Evolutionary conservation across 768 basidiomycete genomes (phyloP), one percentile per base, ranked within the genome.

Genomic region (Lentinula sp.): DNA sequence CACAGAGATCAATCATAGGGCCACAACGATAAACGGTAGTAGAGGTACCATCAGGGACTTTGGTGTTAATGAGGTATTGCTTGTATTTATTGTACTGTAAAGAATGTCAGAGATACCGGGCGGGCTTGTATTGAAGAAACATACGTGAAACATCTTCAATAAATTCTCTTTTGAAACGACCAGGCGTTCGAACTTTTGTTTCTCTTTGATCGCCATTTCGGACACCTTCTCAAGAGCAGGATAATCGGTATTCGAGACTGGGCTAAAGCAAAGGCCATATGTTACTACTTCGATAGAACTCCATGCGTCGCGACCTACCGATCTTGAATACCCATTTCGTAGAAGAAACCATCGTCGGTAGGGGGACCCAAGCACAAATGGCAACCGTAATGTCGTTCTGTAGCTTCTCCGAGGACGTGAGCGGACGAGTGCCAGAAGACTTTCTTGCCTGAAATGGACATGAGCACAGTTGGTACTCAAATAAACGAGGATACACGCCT

Each of bases 361-460:
- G 97, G 97, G 15, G 97, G 97, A 3, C 97, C 97, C 63, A 97
- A 86, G 69, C 95, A 97, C 13, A 99, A 81, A 78, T 97, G 95
- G 72, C 95, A 97, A 43, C 95, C 96, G 71, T 98, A 96, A 72
- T 97, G 94, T 57, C 91, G 84, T 75, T 99, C 97, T 45, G 94
- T 86, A 59, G 96, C 91, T 75, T 99, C 97, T 49, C 97, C 97
- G 16, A 99, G 83, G 60, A 98, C 94, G 74, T 98, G 97, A 0
- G 97, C 97, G 28, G 95, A 98, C 16, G 97, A 98, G 73, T 98
- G 97, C 97, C 97, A 99, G 80, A 98, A 99, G 7, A 99, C 97
- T 67, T 88, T 90, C 74, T 98, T 95, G 62, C 96, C 95, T 87
- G 73, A 57, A 52, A 55, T 23, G 41, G 55, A 45, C 45, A 9